phyloP scores from a whole-genome alignment of 2,329 filamentous ascomycete species.

The Penicillium sp. region DNA sequence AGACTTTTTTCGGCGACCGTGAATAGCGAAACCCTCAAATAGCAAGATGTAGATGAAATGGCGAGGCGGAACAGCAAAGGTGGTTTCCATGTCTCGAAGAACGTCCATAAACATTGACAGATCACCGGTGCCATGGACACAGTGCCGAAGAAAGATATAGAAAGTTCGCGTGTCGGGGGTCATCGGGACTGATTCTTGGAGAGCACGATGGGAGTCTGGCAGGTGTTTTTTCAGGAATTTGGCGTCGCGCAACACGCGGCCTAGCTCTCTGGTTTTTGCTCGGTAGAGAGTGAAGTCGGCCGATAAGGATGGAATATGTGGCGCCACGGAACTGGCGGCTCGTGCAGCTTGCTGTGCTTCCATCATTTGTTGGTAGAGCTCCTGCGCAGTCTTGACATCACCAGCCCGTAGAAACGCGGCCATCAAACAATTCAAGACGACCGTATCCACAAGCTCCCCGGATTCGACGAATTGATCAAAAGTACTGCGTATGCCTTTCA shows the following conservation, averaged over 20 bases:
- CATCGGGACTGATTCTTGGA: slow-evolving; percentile 62
- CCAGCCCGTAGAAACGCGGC: slow-evolving; percentile 68
- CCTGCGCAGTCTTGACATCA: slow-evolving; percentile 69
- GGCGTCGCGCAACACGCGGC: slow-evolving; percentile 45
- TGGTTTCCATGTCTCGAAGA: slow-evolving; percentile 70
- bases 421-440: slow-evolving; percentile 81
- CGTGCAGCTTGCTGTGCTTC: slow-evolving; percentile 44
- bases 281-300: slow-evolving; percentile 37
- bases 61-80: slow-evolving; percentile 61
- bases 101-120: slow-evolving; percentile 64
- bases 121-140: slow-evolving; percentile 62
- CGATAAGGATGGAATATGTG: slow-evolving; percentile 7
- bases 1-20: slow-evolving; percentile 59
- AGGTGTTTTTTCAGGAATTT: slow-evolving; percentile 44
- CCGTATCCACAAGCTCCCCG: slow-evolving; percentile 81
- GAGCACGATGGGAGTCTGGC: slow-evolving; percentile 50
- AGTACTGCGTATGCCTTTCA: slow-evolving; percentile 64
- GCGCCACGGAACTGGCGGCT: slow-evolving; percentile 16
- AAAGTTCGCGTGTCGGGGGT: slow-evolving; percentile 74
- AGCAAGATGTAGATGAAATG: slow-evolving; percentile 72
- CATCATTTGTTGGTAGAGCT: slow-evolving; percentile 82
- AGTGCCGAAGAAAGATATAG: slow-evolving; percentile 69
- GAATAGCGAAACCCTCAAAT: slow-evolving; percentile 71
- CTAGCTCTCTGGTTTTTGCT: slow-evolving; percentile 40
- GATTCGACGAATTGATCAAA: slow-evolving; percentile 78